Base-by-base conservation (phyloP, 2,329 filamentous ascomycete species). In the Orbilia oligospora region DNA sequence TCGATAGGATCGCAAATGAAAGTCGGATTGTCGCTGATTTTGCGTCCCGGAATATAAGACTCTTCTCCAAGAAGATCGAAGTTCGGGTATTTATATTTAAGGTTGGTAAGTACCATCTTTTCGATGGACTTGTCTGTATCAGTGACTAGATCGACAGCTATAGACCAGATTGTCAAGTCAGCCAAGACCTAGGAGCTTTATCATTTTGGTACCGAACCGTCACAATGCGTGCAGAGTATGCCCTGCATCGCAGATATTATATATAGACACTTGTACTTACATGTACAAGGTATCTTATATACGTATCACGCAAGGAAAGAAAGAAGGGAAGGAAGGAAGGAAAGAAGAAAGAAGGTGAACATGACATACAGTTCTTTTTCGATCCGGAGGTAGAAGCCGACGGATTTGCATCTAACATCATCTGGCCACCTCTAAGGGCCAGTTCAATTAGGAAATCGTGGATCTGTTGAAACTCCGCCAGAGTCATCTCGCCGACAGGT, bases 1-100 rank as follows among this genome's bases (percentile, higher is more conserved):
- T 95, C 92, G 81, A 95, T 94, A 53, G 92, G 92, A 83, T 95
- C 92, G 81, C 92, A 90, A 82, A 94, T 88, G 85, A 94, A 94
- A 51, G 92, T 95, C 0, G 92, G 92, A 16, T 87, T 87, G 33
- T 87, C 84, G 0, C 89, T 91, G 56, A 95, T 86, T 51, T 84
- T 85, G 82, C 87, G 85, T 81, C 91, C 91, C 0, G 91, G 88
- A 80, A 90, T 87, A 86, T 93, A 92, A 30, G 92, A 93, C 85
- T 95, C 92, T 83, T 93, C 91, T 83, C 91, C 91, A 84, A 93
- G 89, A 84, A 93, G 93, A 80, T 87, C 84, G 82, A 88, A 88
- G 80, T 83, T 81, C 0, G 90, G 90, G 83, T 90, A 91, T 24
- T 86, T 84, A 16, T 84, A 80, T 5, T 85, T 85, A 14, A 92